These are phyloP conservation scores for Beauveria pseudobassiana DNA, from an alignment of 2,329 filamentous ascomycete genomes.

Conservation along the genomic window DNA sequence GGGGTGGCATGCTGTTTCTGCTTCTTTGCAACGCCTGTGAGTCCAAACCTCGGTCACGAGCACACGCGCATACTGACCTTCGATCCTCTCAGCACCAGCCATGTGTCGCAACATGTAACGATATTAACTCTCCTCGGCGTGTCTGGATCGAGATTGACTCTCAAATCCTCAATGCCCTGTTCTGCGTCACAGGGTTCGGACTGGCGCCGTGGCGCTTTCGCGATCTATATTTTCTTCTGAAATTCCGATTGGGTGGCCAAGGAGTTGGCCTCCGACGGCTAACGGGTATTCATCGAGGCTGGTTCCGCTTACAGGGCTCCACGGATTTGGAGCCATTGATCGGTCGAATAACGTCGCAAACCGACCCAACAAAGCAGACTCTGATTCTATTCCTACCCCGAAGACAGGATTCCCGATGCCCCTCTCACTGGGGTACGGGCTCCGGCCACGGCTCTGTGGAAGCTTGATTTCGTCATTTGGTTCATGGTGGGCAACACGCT, in stretches of 20 bases:
- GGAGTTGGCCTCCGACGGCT: conserved; percentile 55
- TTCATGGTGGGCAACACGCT: conserved; percentile 73
- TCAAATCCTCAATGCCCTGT: conserved; percentile 62
- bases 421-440: conserved; percentile 67
- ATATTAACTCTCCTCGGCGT: conserved; percentile 67
- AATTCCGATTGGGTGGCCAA: conserved; percentile 50
- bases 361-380: conserved; percentile 31
- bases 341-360: conserved; percentile 43
- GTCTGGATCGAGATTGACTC: conserved; percentile 82
- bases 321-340: conserved; percentile 46
- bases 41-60: conserved; percentile 4
- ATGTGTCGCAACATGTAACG: conserved; percentile 67
- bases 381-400: conserved; percentile 47
- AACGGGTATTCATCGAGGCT: conserved; percentile 65
- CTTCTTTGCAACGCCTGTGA: conserved; percentile 62
- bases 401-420: conserved; percentile 52
- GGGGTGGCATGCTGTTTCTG: conserved; percentile 87
- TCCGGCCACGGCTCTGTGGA: conserved; percentile 61
- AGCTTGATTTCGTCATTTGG: conserved; percentile 73
- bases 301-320: conserved; percentile 67
- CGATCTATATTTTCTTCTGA: conserved; percentile 66
- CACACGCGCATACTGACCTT: background rate
- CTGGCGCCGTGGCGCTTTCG: conserved; percentile 74
- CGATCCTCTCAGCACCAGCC: conserved; percentile 39
- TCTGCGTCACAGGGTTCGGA: conserved; percentile 74